Evolutionary conservation across 192 early-diverging fungal genomes (phyloP).

Genomic region (Cetraspora pellucida): DNA sequence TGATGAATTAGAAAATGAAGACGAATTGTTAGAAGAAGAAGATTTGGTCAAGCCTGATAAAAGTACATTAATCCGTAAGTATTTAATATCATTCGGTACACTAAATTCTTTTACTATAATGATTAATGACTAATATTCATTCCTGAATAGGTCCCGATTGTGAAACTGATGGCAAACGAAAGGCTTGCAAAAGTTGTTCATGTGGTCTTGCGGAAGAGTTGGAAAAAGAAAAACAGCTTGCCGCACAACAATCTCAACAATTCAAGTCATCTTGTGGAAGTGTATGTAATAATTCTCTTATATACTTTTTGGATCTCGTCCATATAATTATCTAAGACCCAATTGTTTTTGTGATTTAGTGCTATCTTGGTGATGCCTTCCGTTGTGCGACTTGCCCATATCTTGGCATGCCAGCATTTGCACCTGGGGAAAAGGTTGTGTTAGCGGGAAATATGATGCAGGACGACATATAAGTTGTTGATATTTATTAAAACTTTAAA

Average conservation of each 20-base stretch:
- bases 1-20: constrained; percentile 84
- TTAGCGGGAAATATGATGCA: constrained; percentile 78
- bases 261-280: constrained; percentile 55
- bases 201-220: constrained; percentile 86
- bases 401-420: constrained; percentile 95
- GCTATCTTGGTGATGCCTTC: constrained; percentile 97
- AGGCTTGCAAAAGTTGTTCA: constrained; percentile 97
- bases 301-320: neutral
- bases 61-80: constrained; percentile 58
- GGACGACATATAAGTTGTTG: constrained; percentile 59
- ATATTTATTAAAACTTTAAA: too few species aligned
- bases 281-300: constrained; percentile 8
- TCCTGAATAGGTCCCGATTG: constrained; percentile 59
- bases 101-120: constrained; percentile 17
- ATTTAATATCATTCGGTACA: neutral
- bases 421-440: constrained; percentile 90
- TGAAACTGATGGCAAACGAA: constrained; percentile 71
- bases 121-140: constrained; percentile 18
- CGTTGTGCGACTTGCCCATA: constrained; percentile 95
- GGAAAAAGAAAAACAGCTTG: constrained; percentile 55
- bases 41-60: constrained; percentile 76
- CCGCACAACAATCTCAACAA: constrained; percentile 39
- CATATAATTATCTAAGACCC: neutral
- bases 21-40: constrained; percentile 79
- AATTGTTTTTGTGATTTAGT: constrained; percentile 50